Conservation (phyloP, 306 rosid genomes). For the Pachyrhizus erosus region DNA sequence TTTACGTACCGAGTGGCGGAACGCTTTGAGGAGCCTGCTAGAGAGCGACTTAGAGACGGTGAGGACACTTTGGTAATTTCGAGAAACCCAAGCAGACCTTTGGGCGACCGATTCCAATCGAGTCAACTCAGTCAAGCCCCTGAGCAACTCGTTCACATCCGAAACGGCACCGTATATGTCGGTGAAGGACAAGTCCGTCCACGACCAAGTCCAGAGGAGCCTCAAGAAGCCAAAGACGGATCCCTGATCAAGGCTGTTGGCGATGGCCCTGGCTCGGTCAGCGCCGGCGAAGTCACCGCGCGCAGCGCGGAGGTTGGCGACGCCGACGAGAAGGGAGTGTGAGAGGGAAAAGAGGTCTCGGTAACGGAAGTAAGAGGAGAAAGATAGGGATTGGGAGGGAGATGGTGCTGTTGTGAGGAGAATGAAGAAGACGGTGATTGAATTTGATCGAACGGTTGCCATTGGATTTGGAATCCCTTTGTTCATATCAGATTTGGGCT, state of each 20-base stretch:
- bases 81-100: conserved; percentile 58
- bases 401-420: conserved; percentile 49
- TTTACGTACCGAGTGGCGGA: conserved; percentile 74
- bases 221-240: conserved; percentile 59
- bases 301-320: conserved; percentile 74
- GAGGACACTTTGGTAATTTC: conserved; percentile 64
- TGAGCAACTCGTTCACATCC: conserved; percentile 66
- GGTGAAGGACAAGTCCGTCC: conserved; percentile 56
- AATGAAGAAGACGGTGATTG: conserved; percentile 43
- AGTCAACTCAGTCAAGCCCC: conserved; percentile 60
- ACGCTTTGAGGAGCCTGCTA: conserved; percentile 58
- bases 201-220: conserved; percentile 57
- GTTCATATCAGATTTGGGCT: neutral
- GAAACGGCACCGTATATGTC: conserved; percentile 65
- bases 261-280: conserved; percentile 56
- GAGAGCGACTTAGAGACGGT: conserved; percentile 54
- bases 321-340: conserved; percentile 69
- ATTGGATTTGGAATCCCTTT: conserved; percentile 30
- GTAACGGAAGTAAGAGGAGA: conserved; percentile 58
- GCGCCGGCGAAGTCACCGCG: conserved; percentile 78
- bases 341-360: conserved; percentile 61
- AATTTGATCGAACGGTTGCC: conserved; percentile 54
- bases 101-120: conserved; percentile 55
- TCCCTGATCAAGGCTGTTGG: conserved; percentile 59
- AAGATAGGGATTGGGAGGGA: conserved; percentile 55